Conservation (phyloP, 208 protist species). For the Novymonas esmeraldas region DNA sequence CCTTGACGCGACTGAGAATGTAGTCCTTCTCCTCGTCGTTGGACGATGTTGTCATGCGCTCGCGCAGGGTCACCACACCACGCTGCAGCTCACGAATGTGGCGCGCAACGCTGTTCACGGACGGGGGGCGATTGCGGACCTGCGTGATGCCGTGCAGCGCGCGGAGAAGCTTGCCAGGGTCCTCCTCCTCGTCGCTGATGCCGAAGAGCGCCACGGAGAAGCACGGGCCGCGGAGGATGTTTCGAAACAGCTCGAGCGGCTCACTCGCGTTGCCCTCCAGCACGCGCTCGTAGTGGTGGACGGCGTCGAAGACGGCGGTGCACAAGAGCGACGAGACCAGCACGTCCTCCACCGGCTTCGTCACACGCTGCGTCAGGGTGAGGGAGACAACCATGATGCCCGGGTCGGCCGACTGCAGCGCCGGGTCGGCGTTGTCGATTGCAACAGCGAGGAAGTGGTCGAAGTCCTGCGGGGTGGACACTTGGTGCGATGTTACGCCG, state of each 20-base stretch:
- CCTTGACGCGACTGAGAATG: constrained; percentile 46
- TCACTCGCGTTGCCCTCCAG: constrained; percentile 45
- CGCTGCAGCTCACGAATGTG: constrained; percentile 64
- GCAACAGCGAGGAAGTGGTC: constrained; percentile 65
- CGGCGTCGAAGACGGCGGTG: constrained; percentile 74
- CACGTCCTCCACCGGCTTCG: constrained; percentile 50
- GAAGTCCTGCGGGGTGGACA: constrained; percentile 59
- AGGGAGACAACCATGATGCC: constrained; percentile 81
- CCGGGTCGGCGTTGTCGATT: constrained; percentile 71
- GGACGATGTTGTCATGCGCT: constrained; percentile 38
- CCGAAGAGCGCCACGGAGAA: constrained; percentile 65
- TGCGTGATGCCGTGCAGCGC: constrained; percentile 50
- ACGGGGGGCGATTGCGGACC: constrained; percentile 53
- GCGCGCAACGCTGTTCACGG: constrained; percentile 50
- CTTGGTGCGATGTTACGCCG: constrained; percentile 55
- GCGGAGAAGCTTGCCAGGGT: constrained; percentile 52
- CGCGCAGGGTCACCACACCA: constrained; percentile 51
- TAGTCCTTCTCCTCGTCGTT: constrained; percentile 53
- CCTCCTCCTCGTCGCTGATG: constrained; percentile 73
- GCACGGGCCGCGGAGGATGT: constrained; percentile 53
- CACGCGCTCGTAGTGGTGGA: constrained; percentile 69
- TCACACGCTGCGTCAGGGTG: constrained; percentile 52
- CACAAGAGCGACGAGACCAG: constrained; percentile 69
- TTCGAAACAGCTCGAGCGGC: constrained; percentile 66
- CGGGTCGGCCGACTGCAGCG: constrained; percentile 68